These are phyloP conservation scores for Melaleuca alternifolia DNA, from an alignment of 345 rosid genomes.

Conservation along the genomic window DNA sequence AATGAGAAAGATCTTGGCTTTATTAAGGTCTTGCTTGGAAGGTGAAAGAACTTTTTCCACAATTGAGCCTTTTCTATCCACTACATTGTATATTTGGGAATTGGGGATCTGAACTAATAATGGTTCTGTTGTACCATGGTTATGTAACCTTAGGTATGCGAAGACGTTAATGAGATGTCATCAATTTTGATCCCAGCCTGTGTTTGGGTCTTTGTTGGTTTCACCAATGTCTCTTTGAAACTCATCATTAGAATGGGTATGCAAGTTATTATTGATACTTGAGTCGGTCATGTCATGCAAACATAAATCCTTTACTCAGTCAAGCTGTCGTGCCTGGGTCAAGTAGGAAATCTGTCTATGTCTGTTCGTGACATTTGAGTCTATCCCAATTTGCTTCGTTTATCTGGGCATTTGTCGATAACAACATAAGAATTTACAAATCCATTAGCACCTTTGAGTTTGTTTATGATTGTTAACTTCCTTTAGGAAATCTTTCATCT, in stretches of 20 bases:
- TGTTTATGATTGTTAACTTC: not conserved
- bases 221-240: not conserved
- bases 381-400: not conserved
- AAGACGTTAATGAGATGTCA: not conserved
- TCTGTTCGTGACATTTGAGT: not conserved
- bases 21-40: conserved; percentile 59
- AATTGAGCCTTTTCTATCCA: not conserved
- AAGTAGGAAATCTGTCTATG: not conserved
- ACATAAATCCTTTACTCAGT: not conserved
- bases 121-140: not conserved
- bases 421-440: not conserved
- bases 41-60: conserved; percentile 28
- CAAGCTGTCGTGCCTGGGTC: not conserved
- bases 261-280: not conserved
- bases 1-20: conserved; percentile 42
- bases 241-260: not conserved
- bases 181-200: not conserved
- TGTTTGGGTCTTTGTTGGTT: not conserved
- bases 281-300: not conserved
- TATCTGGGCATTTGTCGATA: not conserved
- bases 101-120: not conserved
- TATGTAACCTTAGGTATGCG: not conserved
- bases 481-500: not conserved
- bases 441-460: not conserved
- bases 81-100: not conserved